Base-by-base conservation (phyloP, 805 yeast species). In the Wickerhamiella azymoides region DNA sequence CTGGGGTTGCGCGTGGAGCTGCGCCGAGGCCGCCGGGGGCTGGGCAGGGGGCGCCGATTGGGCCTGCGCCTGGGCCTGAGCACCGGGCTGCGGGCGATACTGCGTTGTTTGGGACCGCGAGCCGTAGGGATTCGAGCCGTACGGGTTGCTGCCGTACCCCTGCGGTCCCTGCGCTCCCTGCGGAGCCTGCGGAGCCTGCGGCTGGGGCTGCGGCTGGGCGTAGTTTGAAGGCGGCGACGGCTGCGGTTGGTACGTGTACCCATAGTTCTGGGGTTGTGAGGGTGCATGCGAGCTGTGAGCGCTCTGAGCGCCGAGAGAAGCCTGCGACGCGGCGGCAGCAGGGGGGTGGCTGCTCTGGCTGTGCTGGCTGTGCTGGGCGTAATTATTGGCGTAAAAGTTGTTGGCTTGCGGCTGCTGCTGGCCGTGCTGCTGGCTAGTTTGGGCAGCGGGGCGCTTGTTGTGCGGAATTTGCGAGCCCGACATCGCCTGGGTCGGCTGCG, bases 311-410 rank as follows among this genome's bases (percentile, higher is more conserved):
- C 11, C 5, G 13, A 21, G 7, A 4, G 24, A 21, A 7, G 24
- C 24, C 24, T 21, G 24, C 6, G 24, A 21, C 24, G 24, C 17
- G 17, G 14, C 7, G 28, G 26, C 27, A 21, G 14, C 28, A 36
- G 39, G 32, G 21, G n/a, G n/a, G n/a, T n/a, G n/a, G n/a, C n/a
- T n/a, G n/a, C n/a, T n/a, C n/a, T n/a, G n/a, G n/a, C n/a, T n/a
- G n/a, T n/a, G n/a, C n/a, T 10, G 45, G 26, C 42, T 38, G 45
- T 5, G 28, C 40, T 40, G 50, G 14, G 47, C 43, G 36, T 26
- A 26, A 46, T 11, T 21, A 21, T 21, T 21, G 24, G 24, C 24
- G 7, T 21, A 21, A 21, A 21, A 21, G 6, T 7, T 7, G 24
- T 7, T 21, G n/a, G n/a, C n/a, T n/a, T n/a, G n/a, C n/a, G n/a